These are phyloP conservation scores for Erythrophleum fordii DNA, from an alignment of 306 rosid species.

Conservation along the genomic window DNA sequence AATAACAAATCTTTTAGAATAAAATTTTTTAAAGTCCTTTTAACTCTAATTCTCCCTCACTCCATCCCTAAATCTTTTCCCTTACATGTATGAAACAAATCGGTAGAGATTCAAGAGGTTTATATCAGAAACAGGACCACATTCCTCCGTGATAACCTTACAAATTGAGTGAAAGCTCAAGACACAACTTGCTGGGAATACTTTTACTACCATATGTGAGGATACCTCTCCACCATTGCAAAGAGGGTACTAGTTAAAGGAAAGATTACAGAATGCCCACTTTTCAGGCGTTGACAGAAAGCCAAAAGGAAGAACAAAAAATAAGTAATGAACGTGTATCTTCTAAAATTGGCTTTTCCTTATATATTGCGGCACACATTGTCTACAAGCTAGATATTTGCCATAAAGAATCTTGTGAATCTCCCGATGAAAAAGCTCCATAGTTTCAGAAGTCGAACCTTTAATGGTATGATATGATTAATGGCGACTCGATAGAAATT, in stretches of 20 bases:
- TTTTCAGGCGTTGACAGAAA: constrained; percentile 19
- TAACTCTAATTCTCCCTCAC: too few species aligned
- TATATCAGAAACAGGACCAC: background rate
- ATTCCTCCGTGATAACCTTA: background rate
- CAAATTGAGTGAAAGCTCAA: background rate
- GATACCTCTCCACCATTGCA: background rate
- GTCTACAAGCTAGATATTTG: background rate
- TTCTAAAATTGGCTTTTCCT: constrained; percentile 10
- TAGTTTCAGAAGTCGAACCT: constrained; percentile 17
- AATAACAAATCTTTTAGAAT: too few species aligned
- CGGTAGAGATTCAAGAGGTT: background rate
- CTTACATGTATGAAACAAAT: background rate
- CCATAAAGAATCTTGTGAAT: background rate
- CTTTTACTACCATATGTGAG: background rate
- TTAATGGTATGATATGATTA: constrained; percentile 4
- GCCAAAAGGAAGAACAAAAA: background rate
- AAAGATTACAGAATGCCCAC: background rate
- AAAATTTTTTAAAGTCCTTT: too few species aligned
- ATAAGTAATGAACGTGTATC: background rate
- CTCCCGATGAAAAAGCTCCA: constrained; percentile 3
- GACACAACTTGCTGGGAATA: background rate
- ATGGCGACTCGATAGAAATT: constrained; percentile 10
- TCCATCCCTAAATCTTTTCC: too few species aligned
- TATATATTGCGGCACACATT: constrained; percentile 3
- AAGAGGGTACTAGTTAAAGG: constrained; percentile 15